phyloP scores from a whole-genome alignment of 2,329 filamentous ascomycete genomes.

The Trichoderma guizhouense region DNA sequence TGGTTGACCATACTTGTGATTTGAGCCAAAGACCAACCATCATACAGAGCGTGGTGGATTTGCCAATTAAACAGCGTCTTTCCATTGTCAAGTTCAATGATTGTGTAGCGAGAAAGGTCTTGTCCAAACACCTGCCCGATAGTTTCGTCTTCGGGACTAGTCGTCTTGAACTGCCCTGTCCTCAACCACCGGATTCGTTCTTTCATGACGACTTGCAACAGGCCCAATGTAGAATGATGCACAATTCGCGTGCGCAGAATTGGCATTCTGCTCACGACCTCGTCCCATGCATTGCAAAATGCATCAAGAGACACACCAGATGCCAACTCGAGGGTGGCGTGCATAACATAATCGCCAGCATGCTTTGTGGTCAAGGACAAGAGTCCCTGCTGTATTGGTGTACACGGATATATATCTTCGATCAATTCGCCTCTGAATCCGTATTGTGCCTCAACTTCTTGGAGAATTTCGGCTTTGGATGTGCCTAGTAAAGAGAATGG shows the following conservation, averaged over 20 bases:
- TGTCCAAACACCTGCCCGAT: conserved; percentile 38
- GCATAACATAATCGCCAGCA: conserved; percentile 22
- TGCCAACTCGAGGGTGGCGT: conserved; percentile 17
- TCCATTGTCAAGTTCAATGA: conserved; percentile 31
- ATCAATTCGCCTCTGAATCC: conserved; percentile 10
- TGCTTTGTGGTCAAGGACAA: conserved; percentile 28
- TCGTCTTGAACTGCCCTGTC: conserved; percentile 30
- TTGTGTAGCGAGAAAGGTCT: conserved; percentile 40
- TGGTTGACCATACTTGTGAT: conserved; percentile 32
- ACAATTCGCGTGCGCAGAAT: conserved; percentile 47
- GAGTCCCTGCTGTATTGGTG: conserved; percentile 35
- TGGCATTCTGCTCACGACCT: neutral
- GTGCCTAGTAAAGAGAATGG: too few relatives aligned
- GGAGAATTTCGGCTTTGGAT: too few relatives aligned
- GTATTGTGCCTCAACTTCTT: too few relatives aligned
- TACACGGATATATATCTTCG: conserved; percentile 36
- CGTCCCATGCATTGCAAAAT: conserved; percentile 18
- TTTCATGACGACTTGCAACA: conserved; percentile 20
- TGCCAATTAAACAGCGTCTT: conserved; percentile 39
- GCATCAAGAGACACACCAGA: neutral
- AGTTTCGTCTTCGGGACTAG: conserved; percentile 35
- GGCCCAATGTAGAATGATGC: conserved; percentile 36
- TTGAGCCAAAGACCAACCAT: conserved; percentile 44
- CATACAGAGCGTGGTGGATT: conserved; percentile 51
- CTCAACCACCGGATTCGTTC: too few relatives aligned